Evolutionary conservation across 2,329 filamentous ascomycete species (phyloP), one percentile per base, ranked within the genome.

Genomic region (Botrytis galanthina): DNA sequence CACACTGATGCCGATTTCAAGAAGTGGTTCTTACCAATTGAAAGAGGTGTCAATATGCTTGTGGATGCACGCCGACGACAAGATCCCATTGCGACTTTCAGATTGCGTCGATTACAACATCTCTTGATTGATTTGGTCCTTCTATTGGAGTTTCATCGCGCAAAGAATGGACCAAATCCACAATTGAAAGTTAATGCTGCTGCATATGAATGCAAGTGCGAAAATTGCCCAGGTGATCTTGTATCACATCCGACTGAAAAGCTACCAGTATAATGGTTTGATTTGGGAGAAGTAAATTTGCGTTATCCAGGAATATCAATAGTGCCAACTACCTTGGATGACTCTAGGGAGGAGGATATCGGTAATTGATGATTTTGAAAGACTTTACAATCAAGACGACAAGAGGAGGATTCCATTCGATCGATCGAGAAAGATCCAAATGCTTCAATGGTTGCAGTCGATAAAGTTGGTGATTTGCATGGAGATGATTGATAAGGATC

Each of bases 21-120:
- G 18, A 71, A 73, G 32, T 77, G 76, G 76, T 77, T 77, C 62
- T 22, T 71, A 18, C 75, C 76, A 29, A 75, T 77, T 10, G 74
- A 77, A 35, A 72, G 16, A 6, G 75, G 76, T 29, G 73, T 77
- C 64, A 39, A 29, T 46, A 7, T 46, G 44, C 75, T 77, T 59
- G 70, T 74, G 26, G 59, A 71, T 18, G 76, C 74, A 35, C 63
- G 70, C 35, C 37, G 32, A 46, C 18, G 57, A 10, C 39, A 63
- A 26, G 61, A 77, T 70, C 14, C 18, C 35, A 48, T 74, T 54
- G 75, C 75, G 29, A 76, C 73, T 63, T 72, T 70, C 46, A 75
- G 76, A 59, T 70, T 77, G 70, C 73, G 76, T 48, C 69, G 76
- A 70, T 64, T 77, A 26, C 76, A 77, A 48, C 76, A 77, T 66